These are phyloP conservation scores for Anethum foeniculum DNA, from an alignment of 140 eudicot species.

Conservation along the genomic window DNA sequence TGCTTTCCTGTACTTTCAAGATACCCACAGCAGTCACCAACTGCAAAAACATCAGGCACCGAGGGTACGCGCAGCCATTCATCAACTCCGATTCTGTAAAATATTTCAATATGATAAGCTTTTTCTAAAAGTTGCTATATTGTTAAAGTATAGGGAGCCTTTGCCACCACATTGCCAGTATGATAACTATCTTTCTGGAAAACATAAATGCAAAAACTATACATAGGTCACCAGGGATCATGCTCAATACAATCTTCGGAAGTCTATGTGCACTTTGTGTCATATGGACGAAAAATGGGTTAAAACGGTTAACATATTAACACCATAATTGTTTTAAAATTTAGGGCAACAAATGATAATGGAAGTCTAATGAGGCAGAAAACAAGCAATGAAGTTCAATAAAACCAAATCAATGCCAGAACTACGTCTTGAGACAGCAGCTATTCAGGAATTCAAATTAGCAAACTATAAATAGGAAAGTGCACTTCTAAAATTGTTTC, in stretches of 20 bases:
- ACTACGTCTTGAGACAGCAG: not conserved
- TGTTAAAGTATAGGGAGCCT: not conserved
- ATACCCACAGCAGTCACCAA: slow-evolving; percentile 90
- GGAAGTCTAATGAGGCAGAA: not conserved
- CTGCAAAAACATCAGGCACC: slow-evolving; percentile 68
- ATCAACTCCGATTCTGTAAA: slow-evolving; percentile 74
- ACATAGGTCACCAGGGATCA: not conserved
- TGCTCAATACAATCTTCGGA: not conserved
- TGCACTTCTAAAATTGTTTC: not conserved
- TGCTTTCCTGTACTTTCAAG: slow-evolving; percentile 86
- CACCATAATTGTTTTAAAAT: not conserved
- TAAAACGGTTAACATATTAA: not conserved
- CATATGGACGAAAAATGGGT: not conserved
- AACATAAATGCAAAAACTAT: not conserved
- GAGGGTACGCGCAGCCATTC: slow-evolving; percentile 96
- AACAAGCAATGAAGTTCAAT: not conserved
- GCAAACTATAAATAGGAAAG: not conserved
- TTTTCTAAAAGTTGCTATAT: not conserved
- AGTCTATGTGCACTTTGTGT: not conserved
- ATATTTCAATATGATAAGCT: not conserved
- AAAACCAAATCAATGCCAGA: not conserved
- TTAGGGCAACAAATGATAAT: not conserved
- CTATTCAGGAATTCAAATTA: not conserved
- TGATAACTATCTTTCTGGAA: not conserved
- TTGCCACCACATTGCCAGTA: not conserved